Conservation (phyloP, 2,329 filamentous ascomycete genomes). For the Elsinoe fawcettii region DNA sequence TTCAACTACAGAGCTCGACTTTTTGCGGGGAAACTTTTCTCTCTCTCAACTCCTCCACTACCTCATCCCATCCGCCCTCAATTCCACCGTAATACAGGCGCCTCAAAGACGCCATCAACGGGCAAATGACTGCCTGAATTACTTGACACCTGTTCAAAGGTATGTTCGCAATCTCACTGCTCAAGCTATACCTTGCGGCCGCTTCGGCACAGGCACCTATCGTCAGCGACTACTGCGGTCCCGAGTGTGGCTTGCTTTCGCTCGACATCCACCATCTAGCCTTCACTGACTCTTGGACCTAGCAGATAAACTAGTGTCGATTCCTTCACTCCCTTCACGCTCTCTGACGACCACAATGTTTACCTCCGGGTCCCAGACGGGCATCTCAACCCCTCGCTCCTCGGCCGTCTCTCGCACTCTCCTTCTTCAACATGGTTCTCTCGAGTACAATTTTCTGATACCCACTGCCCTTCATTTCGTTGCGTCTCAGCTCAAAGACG, state of each 20-base stretch:
- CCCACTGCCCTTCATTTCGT: conserved; percentile 94
- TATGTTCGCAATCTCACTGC: not conserved
- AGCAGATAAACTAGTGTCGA: conserved; percentile 8
- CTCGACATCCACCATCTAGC: not conserved
- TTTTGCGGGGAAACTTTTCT: conserved; percentile 16
- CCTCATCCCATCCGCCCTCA: conserved; percentile 2
- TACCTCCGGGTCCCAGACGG: conserved; percentile 74
- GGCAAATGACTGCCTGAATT: conserved; percentile 10
- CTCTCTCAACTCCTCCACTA: not conserved
- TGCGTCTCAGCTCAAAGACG: conserved; percentile 86
- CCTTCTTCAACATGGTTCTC: conserved; percentile 82
- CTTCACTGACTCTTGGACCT: not conserved
- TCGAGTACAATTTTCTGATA: conserved; percentile 93
- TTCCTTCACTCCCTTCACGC: not conserved
- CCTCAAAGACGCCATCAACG: conserved; percentile 5
- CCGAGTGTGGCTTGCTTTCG: not conserved
- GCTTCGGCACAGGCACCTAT: not conserved
- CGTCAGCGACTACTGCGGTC: not conserved
- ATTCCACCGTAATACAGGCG: not conserved
- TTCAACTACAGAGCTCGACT: conserved; percentile 9
- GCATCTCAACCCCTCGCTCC: conserved; percentile 91
- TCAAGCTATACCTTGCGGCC: not conserved
- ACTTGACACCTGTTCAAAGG: conserved; percentile 14
- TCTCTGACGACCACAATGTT: conserved; percentile 56
- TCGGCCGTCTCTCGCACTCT: conserved; percentile 87